Conservation (phyloP, 257 asterid species). For the Coffea canephora region DNA sequence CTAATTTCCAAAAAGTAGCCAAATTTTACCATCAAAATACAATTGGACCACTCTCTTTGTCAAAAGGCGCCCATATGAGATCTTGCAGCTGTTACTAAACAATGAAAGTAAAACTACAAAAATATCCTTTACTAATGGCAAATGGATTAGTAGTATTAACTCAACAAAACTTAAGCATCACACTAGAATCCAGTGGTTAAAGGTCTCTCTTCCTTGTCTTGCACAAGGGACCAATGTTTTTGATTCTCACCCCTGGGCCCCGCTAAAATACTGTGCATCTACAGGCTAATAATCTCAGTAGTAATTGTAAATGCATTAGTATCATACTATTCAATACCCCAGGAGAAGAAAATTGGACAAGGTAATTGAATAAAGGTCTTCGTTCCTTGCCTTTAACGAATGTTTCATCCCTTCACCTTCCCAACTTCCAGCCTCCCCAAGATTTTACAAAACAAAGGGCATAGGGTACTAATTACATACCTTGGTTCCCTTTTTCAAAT, state of each 20-base stretch:
- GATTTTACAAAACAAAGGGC: background rate
- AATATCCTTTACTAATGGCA: background rate
- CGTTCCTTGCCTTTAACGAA: no score
- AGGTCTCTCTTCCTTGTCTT: no score
- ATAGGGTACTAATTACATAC: constrained; percentile 34
- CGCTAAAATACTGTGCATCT: no score
- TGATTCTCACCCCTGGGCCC: no score
- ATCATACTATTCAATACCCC: background rate
- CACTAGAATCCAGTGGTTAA: no score
- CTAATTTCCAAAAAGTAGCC: background rate
- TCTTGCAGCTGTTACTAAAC: background rate
- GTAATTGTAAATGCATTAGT: background rate
- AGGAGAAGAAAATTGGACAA: no score
- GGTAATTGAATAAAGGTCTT: no score
- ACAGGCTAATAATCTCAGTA: background rate
- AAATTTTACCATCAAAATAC: background rate
- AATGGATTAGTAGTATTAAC: background rate
- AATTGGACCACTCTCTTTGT: background rate
- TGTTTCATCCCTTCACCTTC: no score
- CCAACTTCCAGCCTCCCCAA: no score
- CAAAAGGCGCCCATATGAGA: background rate
- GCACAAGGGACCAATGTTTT: no score
- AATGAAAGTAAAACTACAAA: background rate
- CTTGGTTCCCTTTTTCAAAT: constrained; percentile 86
- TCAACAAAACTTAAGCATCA: background rate